These are phyloP conservation scores for Volvox carteri DNA, from an alignment of 163 green algal genomes.

Conservation along the genomic window DNA sequence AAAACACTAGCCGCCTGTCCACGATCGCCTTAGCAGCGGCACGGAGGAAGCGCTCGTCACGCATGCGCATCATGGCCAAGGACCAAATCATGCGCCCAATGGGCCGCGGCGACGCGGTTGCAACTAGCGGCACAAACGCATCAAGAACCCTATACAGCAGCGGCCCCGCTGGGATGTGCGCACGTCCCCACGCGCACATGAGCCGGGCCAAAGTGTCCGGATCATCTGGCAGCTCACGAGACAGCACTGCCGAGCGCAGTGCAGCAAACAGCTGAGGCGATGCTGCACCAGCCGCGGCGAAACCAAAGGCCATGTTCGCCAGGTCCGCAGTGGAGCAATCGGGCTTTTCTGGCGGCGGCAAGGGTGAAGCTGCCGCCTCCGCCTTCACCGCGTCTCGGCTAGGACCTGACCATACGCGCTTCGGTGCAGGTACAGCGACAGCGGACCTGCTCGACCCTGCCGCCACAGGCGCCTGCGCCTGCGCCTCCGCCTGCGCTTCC, in stretches of 20 bases:
- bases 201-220: background rate
- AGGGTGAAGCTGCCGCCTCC: background rate
- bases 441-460: too few species aligned
- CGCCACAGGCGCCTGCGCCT: background rate
- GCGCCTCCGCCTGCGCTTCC: background rate
- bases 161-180: background rate
- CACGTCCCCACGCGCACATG: slow-evolving; percentile 34
- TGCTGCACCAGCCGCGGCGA: slow-evolving; percentile 8
- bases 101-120: slow-evolving; percentile 9
- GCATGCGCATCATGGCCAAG: background rate
- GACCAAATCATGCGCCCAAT: slow-evolving; percentile 33
- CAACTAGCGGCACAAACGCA: slow-evolving; percentile 29
- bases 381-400: background rate
- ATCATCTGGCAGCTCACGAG: slow-evolving; percentile 5
- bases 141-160: background rate
- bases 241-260: slow-evolving; percentile 14
- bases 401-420: background rate
- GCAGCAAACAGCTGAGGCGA: slow-evolving; percentile 33
- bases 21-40: slow-evolving; percentile 18
- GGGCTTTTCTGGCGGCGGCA: background rate
- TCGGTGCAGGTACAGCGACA: background rate
- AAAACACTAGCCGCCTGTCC: slow-evolving; percentile 1
- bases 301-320: slow-evolving; percentile 39
- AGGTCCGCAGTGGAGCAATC: slow-evolving; percentile 13
- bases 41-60: background rate